Conservation (phyloP, 2,329 filamentous ascomycete genomes). For the Pezizomycotina sp. region DNA sequence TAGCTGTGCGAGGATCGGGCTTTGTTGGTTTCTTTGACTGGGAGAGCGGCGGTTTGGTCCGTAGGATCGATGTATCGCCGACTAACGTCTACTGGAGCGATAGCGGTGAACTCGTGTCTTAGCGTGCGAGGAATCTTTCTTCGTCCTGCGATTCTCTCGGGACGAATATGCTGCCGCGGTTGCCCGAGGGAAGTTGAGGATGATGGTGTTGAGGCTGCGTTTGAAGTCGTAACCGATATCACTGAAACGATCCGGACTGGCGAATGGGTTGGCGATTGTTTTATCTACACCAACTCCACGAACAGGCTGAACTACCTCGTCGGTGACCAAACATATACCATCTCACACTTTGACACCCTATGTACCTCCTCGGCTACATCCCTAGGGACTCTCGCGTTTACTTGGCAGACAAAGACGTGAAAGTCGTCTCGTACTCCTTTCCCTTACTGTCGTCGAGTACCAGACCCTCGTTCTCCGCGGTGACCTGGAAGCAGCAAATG, state of each 20-base stretch:
- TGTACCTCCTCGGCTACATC: slow-evolving; percentile 91
- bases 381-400: slow-evolving; percentile 91
- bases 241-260: slow-evolving; percentile 61
- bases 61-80: slow-evolving; percentile 64
- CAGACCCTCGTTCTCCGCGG: slow-evolving; percentile 88
- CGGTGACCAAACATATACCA: slow-evolving; percentile 92
- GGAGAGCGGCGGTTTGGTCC: slow-evolving; percentile 72
- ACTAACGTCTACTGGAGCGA: slow-evolving; percentile 81
- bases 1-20: slow-evolving; percentile 88
- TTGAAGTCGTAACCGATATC: slow-evolving; percentile 78
- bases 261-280: slow-evolving; percentile 96
- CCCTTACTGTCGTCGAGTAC: slow-evolving; percentile 85
- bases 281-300: slow-evolving; percentile 94
- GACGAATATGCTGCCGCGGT: slow-evolving; percentile 74
- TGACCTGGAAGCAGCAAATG: slow-evolving; percentile 79
- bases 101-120: slow-evolving; percentile 84
- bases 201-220: slow-evolving; percentile 87
- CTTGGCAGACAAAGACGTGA: slow-evolving; percentile 87
- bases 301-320: slow-evolving; percentile 97
- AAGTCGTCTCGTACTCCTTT: slow-evolving; percentile 81
- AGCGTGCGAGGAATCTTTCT: slow-evolving; percentile 88
- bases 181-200: slow-evolving; percentile 70
- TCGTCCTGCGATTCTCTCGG: slow-evolving; percentile 78
- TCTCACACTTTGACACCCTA: slow-evolving; percentile 90
- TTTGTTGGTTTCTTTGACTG: slow-evolving; percentile 95